Evolutionary conservation across 2,329 filamentous ascomycete species (phyloP).

Genomic region (Lasiodiplodia sp.): DNA sequence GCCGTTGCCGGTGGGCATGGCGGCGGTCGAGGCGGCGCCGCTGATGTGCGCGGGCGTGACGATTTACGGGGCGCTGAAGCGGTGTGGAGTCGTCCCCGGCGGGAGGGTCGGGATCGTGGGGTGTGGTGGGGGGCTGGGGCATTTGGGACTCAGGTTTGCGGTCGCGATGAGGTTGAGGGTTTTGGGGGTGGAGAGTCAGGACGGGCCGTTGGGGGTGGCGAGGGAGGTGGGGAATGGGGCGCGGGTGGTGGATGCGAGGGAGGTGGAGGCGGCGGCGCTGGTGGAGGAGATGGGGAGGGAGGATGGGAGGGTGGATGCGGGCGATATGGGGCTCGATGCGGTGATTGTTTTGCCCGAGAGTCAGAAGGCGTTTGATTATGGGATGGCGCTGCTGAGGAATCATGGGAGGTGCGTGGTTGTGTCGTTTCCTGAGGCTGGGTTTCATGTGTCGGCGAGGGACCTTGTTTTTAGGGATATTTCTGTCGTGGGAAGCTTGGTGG

Average conservation of each 20-base stretch:
- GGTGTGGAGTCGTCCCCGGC: constrained; percentile 41
- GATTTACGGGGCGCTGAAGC: constrained; percentile 51
- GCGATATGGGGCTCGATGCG: constrained; percentile 55
- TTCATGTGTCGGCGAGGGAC: constrained; percentile 52
- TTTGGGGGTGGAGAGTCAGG: constrained; percentile 49
- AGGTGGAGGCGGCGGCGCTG: constrained; percentile 34
- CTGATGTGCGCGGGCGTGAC: constrained; percentile 49
- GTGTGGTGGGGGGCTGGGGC: constrained; percentile 45
- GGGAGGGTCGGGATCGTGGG: constrained; percentile 51
- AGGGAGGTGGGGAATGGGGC: constrained; percentile 43
- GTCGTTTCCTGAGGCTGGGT: constrained; percentile 55
- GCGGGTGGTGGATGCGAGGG: constrained; percentile 51
- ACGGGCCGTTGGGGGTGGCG: constrained; percentile 46
- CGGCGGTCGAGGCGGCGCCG: constrained; percentile 49
- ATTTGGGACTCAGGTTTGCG: constrained; percentile 42
- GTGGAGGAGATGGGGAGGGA: constrained; percentile 45
- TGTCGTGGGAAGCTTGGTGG: constrained; percentile 52
- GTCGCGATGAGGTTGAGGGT: constrained; percentile 45
- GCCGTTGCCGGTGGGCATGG: constrained; percentile 42
- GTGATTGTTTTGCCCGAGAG: constrained; percentile 57
- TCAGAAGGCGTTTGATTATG: constrained; percentile 57
- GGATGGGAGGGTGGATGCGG: constrained; percentile 43
- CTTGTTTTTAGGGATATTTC: constrained; percentile 55
- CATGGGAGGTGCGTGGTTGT: constrained; percentile 57
- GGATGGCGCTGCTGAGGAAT: constrained; percentile 51